Evolutionary conservation across 2,329 filamentous ascomycete genomes (phyloP), one percentile per base, ranked within the genome.

Genomic region (Whalleya microplaca): DNA sequence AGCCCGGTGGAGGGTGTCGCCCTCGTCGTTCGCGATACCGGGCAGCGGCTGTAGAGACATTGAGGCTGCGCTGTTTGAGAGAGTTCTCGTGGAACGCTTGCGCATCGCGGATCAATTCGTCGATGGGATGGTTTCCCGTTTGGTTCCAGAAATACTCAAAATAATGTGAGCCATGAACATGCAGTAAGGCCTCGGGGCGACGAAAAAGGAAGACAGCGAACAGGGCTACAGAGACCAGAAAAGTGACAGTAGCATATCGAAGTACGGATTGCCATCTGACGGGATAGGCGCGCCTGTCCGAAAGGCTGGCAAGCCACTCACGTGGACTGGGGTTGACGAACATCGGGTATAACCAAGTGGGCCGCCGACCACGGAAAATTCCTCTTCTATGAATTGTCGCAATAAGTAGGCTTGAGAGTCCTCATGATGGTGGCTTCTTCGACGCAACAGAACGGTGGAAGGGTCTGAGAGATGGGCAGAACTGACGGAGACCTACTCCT

Each of bases 1-100:
- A 88, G n/a, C 82, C 83, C 0, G 85, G 85, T 2, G 85, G 85
- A 2, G 84, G 85, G 63, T 87, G 83, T 21, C 84, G 77, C 20
- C 83, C 84, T 58, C 85, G 78, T 46, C 79, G 77, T 21, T 73
- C 68, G 54, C 85, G 79, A 66, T 88, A 88, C 20, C 77, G 79
- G 3, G 75, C 73, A 0, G 85, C 83, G 4, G 84, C 81, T 14
- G 80, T 75, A 9, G 73, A 70, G 48, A 88, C 71, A 16, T 77
- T 77, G 55, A 71, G 71, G 32, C 82, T 83, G 57, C 79, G 76
- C 32, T 75, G 73, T 14, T 73, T 65, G 18, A 84, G 69, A 21
- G 78, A 62, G 8, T 66, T 62, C 14, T 75, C 72, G 60, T 82
- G 81, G 16, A 70, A 69, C 32, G 70, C 65, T 47, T 78, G 76